phyloP scores from a whole-genome alignment of 768 basidiomycete species.

The Asterophora lycoperdoides region DNA sequence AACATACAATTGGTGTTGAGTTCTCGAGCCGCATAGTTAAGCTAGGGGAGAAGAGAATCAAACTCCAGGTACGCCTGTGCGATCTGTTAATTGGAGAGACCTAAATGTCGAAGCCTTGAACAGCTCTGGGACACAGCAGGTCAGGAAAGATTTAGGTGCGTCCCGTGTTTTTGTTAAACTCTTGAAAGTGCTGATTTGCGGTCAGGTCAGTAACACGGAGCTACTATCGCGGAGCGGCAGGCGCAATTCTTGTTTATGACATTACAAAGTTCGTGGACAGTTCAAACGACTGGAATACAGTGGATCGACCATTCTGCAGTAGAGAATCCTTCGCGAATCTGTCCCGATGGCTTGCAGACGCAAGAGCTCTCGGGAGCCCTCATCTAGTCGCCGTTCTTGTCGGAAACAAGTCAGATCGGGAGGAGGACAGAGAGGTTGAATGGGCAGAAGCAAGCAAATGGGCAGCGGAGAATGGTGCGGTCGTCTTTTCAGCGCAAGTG shows the following conservation, averaged over 20 bases:
- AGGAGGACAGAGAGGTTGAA: conserved; percentile 93
- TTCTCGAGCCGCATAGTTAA: conserved; percentile 93
- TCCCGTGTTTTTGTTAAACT: conserved; percentile 1
- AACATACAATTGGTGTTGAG: conserved; percentile 98
- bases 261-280: conserved; percentile 67
- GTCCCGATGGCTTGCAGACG: conserved; percentile 89
- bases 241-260: conserved; percentile 90
- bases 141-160: conserved; percentile 87
- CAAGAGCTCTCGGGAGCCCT: conserved; percentile 86
- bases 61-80: conserved; percentile 70
- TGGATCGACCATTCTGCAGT: conserved; percentile 38
- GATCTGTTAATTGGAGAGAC: background rate
- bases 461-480: conserved; percentile 91
- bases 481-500: conserved; percentile 1
- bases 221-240: conserved; percentile 93
- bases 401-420: conserved; percentile 93
- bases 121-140: conserved; percentile 98
- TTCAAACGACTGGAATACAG: background rate
- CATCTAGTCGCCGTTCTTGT: conserved; percentile 88
- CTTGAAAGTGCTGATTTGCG: conserved; percentile 8
- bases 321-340: conserved; percentile 84
- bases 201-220: conserved; percentile 85
- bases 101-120: conserved; percentile 5
- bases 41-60: conserved; percentile 91
- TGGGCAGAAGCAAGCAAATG: conserved; percentile 93